These are phyloP conservation scores for Sugiyamaella japonica DNA, from an alignment of 1,139 yeast genomes.

Conservation along the genomic window DNA sequence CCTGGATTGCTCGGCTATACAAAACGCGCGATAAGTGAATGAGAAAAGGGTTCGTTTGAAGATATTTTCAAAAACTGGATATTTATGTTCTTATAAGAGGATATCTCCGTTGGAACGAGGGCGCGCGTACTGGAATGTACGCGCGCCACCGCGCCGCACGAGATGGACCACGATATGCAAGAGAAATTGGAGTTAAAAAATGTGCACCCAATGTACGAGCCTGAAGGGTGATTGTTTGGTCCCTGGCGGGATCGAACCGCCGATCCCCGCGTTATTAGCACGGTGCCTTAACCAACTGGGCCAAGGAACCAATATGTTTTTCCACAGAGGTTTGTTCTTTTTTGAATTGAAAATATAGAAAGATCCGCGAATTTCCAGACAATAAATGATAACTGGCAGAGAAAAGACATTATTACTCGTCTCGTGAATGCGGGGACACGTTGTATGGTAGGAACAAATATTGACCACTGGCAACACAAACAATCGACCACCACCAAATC, in stretches of 20 bases:
- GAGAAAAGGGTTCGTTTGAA: constrained; percentile 12
- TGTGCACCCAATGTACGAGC: too few species aligned
- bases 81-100: constrained; percentile 10
- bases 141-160: not conserved
- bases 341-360: too few species aligned
- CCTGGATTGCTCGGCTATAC: constrained; percentile 10
- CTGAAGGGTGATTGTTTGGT: not conserved
- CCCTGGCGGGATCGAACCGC: constrained; percentile 1
- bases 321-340: too few species aligned
- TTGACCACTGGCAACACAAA: too few species aligned
- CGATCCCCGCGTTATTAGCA: not conserved
- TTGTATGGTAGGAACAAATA: too few species aligned
- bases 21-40: constrained; percentile 9
- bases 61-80: constrained; percentile 11
- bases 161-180: too few species aligned
- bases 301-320: not conserved
- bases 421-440: too few species aligned
- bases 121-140: constrained; percentile 3
- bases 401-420: too few species aligned
- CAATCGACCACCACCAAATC: too few species aligned
- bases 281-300: not conserved
- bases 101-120: not conserved
- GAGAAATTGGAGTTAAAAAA: too few species aligned
- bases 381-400: too few species aligned
- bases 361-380: too few species aligned